Percentiles rank a stretch among this genome's conserved stretches.
Evolutionary conservation across 2,329 filamentous ascomycete species (phyloP).

Genomic region (Exophiala sp.): DNA sequence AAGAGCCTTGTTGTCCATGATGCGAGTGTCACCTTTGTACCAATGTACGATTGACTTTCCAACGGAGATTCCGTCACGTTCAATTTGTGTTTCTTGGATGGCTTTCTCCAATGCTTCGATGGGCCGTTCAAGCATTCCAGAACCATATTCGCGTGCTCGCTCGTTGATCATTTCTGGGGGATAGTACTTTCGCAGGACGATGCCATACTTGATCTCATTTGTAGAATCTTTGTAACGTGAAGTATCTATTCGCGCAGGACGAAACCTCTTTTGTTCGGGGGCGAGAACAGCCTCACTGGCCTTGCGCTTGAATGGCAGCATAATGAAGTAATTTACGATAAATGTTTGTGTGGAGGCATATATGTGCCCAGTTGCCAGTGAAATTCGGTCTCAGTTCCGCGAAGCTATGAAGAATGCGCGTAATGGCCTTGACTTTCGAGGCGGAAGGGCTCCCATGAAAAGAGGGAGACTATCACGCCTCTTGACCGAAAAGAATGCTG

Average conservation of each 20-base stretch:
- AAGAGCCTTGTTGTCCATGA: constrained; percentile 69
- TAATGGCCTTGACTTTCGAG: too few relatives aligned
- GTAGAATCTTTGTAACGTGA: constrained; percentile 23
- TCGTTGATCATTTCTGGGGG: constrained; percentile 81
- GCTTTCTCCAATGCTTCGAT: constrained; percentile 65
- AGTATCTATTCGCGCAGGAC: not conserved
- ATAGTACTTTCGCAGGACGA: constrained; percentile 73
- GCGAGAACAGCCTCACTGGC: not conserved
- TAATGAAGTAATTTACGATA: not conserved
- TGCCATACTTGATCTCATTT: constrained; percentile 50
- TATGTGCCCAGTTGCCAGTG: too few relatives aligned
- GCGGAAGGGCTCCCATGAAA: too few relatives aligned
- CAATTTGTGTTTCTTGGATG: constrained; percentile 57
- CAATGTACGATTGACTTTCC: constrained; percentile 74
- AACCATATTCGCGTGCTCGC: constrained; percentile 70
- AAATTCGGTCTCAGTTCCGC: too few relatives aligned
- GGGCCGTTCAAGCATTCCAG: constrained; percentile 66
- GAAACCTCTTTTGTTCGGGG: constrained; percentile 2
- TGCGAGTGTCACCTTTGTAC: constrained; percentile 81
- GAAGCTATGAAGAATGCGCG: too few relatives aligned
- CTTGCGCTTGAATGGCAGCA: constrained; percentile 14
- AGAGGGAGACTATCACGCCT: too few relatives aligned
- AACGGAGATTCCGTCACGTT: constrained; percentile 51
- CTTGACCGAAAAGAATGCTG: too few relatives aligned
- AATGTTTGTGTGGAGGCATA: too few relatives aligned